Evolutionary conservation across 768 basidiomycete genomes (phyloP).

Genomic region (Lentinula guzmanii): DNA sequence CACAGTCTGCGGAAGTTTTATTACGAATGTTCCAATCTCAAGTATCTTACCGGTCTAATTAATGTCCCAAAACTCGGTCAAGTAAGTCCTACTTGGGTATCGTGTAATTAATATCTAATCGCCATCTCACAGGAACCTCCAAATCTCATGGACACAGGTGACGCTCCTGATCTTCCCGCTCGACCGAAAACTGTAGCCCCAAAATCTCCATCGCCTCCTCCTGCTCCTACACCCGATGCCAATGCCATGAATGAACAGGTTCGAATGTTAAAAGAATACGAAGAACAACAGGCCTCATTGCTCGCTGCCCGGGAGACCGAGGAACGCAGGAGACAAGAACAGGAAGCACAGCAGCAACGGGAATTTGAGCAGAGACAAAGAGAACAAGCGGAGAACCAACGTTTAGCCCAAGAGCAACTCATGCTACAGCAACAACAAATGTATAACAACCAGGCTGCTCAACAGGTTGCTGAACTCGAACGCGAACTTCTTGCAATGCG

Average conservation of each 20-base stretch:
- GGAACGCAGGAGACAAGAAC: slow-evolving; percentile 71
- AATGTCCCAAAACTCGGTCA: slow-evolving; percentile 95
- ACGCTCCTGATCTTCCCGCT: slow-evolving; percentile 83
- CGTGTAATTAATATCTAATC: neutral
- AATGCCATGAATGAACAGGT: slow-evolving; percentile 84
- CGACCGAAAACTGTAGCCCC: slow-evolving; percentile 58
- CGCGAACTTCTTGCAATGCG: slow-evolving; percentile 88
- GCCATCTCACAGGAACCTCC: slow-evolving; percentile 73
- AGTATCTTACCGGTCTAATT: slow-evolving; percentile 94
- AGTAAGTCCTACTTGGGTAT: slow-evolving; percentile 11
- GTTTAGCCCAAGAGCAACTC: slow-evolving; percentile 84
- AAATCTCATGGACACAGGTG: slow-evolving; percentile 80
- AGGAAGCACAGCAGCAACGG: slow-evolving; percentile 70
- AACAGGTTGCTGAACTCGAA: slow-evolving; percentile 79
- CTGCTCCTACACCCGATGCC: slow-evolving; percentile 63
- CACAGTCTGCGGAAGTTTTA: slow-evolving; percentile 94
- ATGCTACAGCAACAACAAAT: slow-evolving; percentile 79
- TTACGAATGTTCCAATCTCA: slow-evolving; percentile 98
- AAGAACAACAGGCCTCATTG: slow-evolving; percentile 90
- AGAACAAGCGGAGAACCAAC: slow-evolving; percentile 83
- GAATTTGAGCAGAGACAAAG: slow-evolving; percentile 89
- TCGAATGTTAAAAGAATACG: slow-evolving; percentile 92
- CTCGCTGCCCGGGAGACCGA: slow-evolving; percentile 76
- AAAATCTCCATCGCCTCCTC: slow-evolving; percentile 59
- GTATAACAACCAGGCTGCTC: slow-evolving; percentile 70